Evolutionary conservation across 371 early-diverging fungal species (phyloP), one percentile per base, ranked within the genome.

Genomic region (Homolaphlyctis polyrhiza): DNA sequence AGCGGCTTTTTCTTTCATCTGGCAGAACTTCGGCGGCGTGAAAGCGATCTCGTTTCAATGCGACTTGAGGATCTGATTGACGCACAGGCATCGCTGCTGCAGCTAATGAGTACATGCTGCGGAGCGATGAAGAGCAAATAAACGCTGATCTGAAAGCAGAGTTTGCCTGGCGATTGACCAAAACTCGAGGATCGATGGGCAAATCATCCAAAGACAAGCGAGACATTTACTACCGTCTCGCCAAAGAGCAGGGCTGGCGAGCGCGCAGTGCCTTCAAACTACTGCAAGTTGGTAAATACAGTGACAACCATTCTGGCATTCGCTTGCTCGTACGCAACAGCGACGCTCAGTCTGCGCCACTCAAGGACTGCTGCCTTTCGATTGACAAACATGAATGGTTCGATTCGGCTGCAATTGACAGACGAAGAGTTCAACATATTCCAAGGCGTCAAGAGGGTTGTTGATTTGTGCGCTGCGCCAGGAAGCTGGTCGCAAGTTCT

Each of bases 401-500:
- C 5, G 30, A 14, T 54, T 39, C 29, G 8, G 57, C 13, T 49
- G 36, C 16, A 14, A 11, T 35, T 13, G 32, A 51, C 63, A 69
- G 93, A 98, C 76, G 94, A 95, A 64, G 92, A 96, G 73, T 95
- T 89, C 76, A 78, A 89, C 68, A 82, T 99, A 35, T 89, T 99
- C 57, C 74, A 87, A 71, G 91, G 91, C 32, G 93, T 96, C n/a
- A 86, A 85, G 35, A 82, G 89, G 63, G 93, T 92, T 29, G 98
- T 99, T 29, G 99, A 99, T 83, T 83, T 99, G 48, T 99, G 99
- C 77, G 98, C 99, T 21, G 99, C 99, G 1, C 99, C 99, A 0
- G 99, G 99, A 27, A 94, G 95, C 76, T 99, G 99, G 99, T 90
- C 92, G 36, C 99, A 99, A 77, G 99, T 99, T 16, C 81, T 97